phyloP scores from a whole-genome alignment of 2,329 filamentous ascomycete genomes.

The Colletotrichum sp. region DNA sequence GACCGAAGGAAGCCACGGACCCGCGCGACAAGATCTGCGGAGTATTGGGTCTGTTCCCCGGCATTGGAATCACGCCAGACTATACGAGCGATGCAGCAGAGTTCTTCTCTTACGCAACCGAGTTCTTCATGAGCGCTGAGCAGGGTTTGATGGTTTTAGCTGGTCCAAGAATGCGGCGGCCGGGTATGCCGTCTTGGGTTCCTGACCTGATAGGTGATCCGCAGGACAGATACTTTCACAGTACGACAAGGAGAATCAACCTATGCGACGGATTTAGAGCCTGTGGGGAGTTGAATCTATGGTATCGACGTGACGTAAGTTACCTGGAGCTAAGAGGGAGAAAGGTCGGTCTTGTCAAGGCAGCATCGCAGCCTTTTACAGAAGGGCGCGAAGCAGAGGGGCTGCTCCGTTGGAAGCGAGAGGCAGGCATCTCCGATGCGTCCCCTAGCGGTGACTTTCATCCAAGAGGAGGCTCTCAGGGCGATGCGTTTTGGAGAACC shows the following conservation, averaged over 20 bases:
- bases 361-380: not conserved
- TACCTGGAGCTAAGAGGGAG: not conserved
- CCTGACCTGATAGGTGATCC: not conserved
- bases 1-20: not conserved
- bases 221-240: not conserved
- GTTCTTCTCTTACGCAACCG: not conserved
- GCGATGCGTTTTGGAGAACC: not conserved
- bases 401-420: not conserved
- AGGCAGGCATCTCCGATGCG: not conserved
- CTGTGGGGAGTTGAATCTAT: not conserved
- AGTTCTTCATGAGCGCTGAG: not conserved
- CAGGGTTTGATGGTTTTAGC: not conserved
- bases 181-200: not conserved
- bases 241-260: not conserved
- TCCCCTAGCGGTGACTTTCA: not conserved
- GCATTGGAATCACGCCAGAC: not conserved
- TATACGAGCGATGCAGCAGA: not conserved
- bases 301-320: not conserved
- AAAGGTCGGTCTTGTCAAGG: not conserved
- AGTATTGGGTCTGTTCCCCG: not conserved
- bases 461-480: not conserved
- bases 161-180: not conserved
- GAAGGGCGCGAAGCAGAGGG: not conserved
- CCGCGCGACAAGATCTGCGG: not conserved
- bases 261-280: not conserved